These are phyloP conservation scores for Trametes coccinea DNA, from an alignment of 768 basidiomycete genomes.

Conservation along the genomic window DNA sequence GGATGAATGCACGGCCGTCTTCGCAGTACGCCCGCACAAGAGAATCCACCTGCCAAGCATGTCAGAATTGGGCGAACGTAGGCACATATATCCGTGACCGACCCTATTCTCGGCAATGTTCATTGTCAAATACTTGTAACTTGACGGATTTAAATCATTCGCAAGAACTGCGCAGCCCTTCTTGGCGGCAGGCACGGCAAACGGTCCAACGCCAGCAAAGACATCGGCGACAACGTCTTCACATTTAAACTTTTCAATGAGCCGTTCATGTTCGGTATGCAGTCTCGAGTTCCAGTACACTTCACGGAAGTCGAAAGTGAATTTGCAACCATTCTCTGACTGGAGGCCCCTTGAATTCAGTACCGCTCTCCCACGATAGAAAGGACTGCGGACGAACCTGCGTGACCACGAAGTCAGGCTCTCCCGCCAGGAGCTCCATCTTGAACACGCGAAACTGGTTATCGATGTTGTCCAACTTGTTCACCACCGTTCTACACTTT, in stretches of 20 bases:
- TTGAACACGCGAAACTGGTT: conserved; percentile 88
- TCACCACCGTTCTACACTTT: conserved; percentile 83
- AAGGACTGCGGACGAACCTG: too few species aligned
- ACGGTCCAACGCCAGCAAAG: conserved; percentile 97
- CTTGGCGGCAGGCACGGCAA: conserved; percentile 90
- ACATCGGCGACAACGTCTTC: conserved; percentile 88
- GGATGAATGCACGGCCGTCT: conserved; percentile 89
- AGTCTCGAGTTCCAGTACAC: conserved; percentile 99
- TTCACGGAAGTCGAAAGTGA: conserved; percentile 90
- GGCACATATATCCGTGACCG: conserved; percentile 25
- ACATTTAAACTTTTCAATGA: conserved; percentile 71
- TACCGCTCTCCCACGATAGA: too few species aligned
- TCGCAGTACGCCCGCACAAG: conserved; percentile 73
- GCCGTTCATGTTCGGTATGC: conserved; percentile 85
- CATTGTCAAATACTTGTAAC: conserved; percentile 68
- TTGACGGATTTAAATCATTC: conserved; percentile 93
- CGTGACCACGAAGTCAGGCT: conserved; percentile 81
- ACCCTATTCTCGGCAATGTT: conserved; percentile 83
- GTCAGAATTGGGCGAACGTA: background rate
- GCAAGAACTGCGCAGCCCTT: conserved; percentile 88
- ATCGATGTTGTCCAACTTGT: conserved; percentile 88
- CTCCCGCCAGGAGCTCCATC: conserved; percentile 96
- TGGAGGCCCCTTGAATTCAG: conserved; percentile 30
- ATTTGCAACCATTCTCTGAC: conserved; percentile 84
- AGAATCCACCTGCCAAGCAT: conserved; percentile 56